Evolutionary conservation across 2,329 filamentous ascomycete genomes (phyloP), one percentile per base, ranked within the genome.

Genomic region (Beauveria caledonica): DNA sequence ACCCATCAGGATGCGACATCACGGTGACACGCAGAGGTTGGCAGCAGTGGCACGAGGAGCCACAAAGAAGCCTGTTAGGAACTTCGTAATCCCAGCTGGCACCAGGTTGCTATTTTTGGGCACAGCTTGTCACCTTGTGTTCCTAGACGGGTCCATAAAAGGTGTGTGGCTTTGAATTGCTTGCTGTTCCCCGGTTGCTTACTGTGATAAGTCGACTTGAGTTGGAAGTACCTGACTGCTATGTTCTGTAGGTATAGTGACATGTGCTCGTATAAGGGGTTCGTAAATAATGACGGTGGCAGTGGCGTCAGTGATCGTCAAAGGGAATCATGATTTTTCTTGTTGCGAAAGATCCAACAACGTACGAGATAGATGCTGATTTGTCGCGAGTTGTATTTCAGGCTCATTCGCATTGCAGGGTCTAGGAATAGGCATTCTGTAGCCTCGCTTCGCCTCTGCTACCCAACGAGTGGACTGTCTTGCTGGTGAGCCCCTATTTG

Each of bases 81-180:
- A n/a, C n/a, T n/a, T n/a, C n/a, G n/a, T 53, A 15, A 46, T 46
- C 44, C 44, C 44, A 29, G 44, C 39, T 49, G 10, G 45, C 54
- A 19, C 45, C 55, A 50, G 33, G 53, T 39, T 58, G 55, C 55
- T 58, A 58, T 58, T 58, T 58, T 58, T 50, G 55, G 54, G 7
- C 25, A 36, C 19, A 25, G 40, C 42, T 4, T 15, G 13, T 15
- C 19, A 25, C 25, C 42, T 4, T 15, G 13, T 15, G n/a, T 23
- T 19, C 29, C 33, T 19, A 9, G 33, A 19, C 52, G n/a, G 52
- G 17, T n/a, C n/a, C 27, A 17, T 7, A 53, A n/a, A 10, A 10
- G 5, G 40, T 56, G 53, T n/a, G 40, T 40, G 27, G 42, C 54
- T 27, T 48, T 39, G 54, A 23, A 48, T 48, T 45, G 33, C 3